Conservation (phyloP, 1,139 yeast species). For the Arxiozyma bovina region DNA sequence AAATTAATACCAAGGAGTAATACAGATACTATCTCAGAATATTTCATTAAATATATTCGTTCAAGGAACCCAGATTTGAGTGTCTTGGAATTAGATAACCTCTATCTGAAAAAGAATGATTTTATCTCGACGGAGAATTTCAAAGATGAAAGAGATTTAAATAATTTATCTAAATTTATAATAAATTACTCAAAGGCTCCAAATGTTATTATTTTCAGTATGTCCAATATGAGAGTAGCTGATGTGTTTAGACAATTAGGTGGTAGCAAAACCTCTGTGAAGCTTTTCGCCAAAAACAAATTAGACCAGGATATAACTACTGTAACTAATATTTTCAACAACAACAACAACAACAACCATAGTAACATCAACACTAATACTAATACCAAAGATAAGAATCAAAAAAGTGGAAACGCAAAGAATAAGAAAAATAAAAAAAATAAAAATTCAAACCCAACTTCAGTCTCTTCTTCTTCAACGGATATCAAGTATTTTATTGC, state of each 20-base stretch:
- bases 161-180: slow-evolving; percentile 22
- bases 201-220: slow-evolving; percentile 22
- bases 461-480: slow-evolving; percentile 2
- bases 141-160: slow-evolving; percentile 21
- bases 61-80: slow-evolving; percentile 29
- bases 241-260: slow-evolving; percentile 36
- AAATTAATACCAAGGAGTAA: slow-evolving; percentile 22
- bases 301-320: slow-evolving; percentile 47
- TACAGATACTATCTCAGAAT: slow-evolving; percentile 25
- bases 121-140: slow-evolving; percentile 25
- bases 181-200: slow-evolving; percentile 27
- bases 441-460: slow-evolving; percentile 11
- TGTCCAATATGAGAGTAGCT: slow-evolving; percentile 31
- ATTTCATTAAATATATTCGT: slow-evolving; percentile 26
- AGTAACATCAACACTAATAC: not conserved
- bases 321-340: slow-evolving; percentile 18
- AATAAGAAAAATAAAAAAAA: slow-evolving; percentile 7
- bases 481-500: slow-evolving; percentile 37
- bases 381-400: too few species aligned
- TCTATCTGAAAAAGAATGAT: slow-evolving; percentile 28
- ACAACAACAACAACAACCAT: too few species aligned
- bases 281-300: slow-evolving; percentile 56
- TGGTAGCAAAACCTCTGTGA: slow-evolving; percentile 43
- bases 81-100: slow-evolving; percentile 30
- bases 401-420: slow-evolving; percentile 2